Percentiles rank a stretch among this genome's conserved stretches.
These are phyloP conservation scores for Helotiales sp. DNA, from an alignment of 2,329 filamentous ascomycete genomes.

Conservation along the genomic window DNA sequence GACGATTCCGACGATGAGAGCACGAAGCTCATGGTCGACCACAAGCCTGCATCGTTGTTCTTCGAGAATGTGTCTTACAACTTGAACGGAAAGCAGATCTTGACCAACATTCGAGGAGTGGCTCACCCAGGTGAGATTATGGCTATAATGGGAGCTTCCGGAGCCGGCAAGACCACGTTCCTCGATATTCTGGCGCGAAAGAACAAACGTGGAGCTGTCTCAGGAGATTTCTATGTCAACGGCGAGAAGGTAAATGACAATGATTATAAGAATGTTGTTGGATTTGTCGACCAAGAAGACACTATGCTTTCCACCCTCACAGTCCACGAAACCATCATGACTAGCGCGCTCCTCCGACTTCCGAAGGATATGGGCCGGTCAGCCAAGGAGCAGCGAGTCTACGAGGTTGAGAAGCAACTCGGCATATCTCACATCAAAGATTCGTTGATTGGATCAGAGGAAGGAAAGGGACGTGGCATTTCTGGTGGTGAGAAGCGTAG, in stretches of 20 bases:
- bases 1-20: conserved; percentile 90
- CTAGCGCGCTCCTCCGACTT: conserved; percentile 87
- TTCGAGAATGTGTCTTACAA: conserved; percentile 87
- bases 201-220: conserved; percentile 82
- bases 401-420: conserved; percentile 93
- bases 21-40: conserved; percentile 83
- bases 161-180: conserved; percentile 96
- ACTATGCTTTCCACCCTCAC: conserved; percentile 95
- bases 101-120: conserved; percentile 76
- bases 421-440: conserved; percentile 94
- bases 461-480: conserved; percentile 90
- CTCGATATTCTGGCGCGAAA: conserved; percentile 94
- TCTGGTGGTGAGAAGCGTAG: conserved; percentile 96
- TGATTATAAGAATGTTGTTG: conserved; percentile 89
- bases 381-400: conserved; percentile 87
- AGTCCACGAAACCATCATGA: conserved; percentile 96
- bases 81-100: conserved; percentile 84
- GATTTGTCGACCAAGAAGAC: conserved; percentile 98
- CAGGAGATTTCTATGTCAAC: conserved; percentile 88
- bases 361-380: conserved; percentile 84
- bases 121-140: conserved; percentile 95
- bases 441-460: conserved; percentile 93
- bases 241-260: conserved; percentile 83
- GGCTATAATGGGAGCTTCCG: conserved; percentile 97
- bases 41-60: conserved; percentile 85